Evolutionary conservation across 306 rosid species (phyloP), one percentile per base, ranked within the genome.

Genomic region (Malus asiatica): DNA sequence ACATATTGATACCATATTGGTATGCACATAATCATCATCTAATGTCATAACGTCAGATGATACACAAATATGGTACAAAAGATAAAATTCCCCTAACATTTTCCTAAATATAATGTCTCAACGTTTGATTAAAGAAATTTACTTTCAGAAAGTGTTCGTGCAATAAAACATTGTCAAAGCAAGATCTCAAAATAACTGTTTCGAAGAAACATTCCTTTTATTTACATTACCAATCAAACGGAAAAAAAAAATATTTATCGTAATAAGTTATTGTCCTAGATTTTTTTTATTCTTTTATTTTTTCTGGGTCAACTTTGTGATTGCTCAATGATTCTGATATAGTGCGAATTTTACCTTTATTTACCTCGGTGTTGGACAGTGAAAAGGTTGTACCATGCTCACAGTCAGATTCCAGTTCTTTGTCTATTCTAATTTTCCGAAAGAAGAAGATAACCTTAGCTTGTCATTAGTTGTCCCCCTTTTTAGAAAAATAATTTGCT

Each of bases 391-490:
- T 38, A 38, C 9, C 42, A 38, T 38, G 4, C 71, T 53, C 5
- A 2, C 15, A 19, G 27, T 18, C 32, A 40, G 33, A 22, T n/a
- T 67, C 71, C 30, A 61, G 38, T 25, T n/a, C 30, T 22, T 35
- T 35, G 8, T 35, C 8, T 38, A 38, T 7, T 38, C 0, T 0
- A 38, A 7, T 38, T 38, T 38, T 38, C 0, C 2, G 0, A 38
- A 38, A 38, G 0, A 0, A 38, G 9, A 7, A 0, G 10, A 38
- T 38, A 38, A 38, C 0, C 10, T 9, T 38, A 0, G 0, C 2
- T 38, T 38, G 2, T 0, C 1, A 4, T 0, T 1, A 11, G 1
- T 11, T 25, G 3, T 11, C 20, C 1, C 6, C 2, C 6, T 60
- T 4, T 12, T 7, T 1, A 38, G 2, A 38, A 38, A 38, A 38